These are phyloP conservation scores for Xylaria sp. DNA, from an alignment of 2,329 filamentous ascomycete genomes.

Conservation along the genomic window DNA sequence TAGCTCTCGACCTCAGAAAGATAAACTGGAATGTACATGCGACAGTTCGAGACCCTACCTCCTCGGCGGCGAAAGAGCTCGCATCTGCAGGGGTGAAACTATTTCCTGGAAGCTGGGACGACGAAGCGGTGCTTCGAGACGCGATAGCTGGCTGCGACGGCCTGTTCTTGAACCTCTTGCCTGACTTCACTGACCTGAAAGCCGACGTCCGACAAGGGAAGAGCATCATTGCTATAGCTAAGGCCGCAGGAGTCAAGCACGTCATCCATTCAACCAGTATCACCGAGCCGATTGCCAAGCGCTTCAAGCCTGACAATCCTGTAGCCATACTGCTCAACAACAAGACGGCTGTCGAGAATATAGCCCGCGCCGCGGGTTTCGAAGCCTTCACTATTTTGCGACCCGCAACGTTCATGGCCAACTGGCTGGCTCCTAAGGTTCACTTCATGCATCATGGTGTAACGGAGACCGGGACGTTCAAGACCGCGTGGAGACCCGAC, in stretches of 20 bases:
- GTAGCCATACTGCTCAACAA: constrained; percentile 23
- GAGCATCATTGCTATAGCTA: constrained; percentile 36
- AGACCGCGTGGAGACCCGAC: constrained; percentile 32
- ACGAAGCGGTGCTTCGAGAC: constrained; percentile 26
- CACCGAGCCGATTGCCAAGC: neutral
- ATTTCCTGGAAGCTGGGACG: constrained; percentile 40
- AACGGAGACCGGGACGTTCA: constrained; percentile 33
- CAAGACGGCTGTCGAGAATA: constrained; percentile 35
- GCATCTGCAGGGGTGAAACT: constrained; percentile 35
- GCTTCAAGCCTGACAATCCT: neutral
- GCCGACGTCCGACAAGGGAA: constrained; percentile 32
- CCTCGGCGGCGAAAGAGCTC: constrained; percentile 32
- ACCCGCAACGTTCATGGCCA: constrained; percentile 40
- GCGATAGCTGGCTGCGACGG: constrained; percentile 39
- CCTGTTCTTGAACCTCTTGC: constrained; percentile 37
- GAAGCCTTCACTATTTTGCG: constrained; percentile 40
- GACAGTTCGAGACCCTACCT: constrained; percentile 31
- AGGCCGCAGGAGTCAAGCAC: constrained; percentile 40
- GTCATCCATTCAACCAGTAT: constrained; percentile 31
- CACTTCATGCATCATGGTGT: constrained; percentile 29
- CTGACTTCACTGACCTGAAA: constrained; percentile 26
- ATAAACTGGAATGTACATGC: constrained; percentile 38
- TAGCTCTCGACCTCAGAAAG: constrained; percentile 34
- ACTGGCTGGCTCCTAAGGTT: constrained; percentile 42
- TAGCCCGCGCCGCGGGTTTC: constrained; percentile 30